A percentile compares a stretch with the other conserved stretches of the same genome.
Conservation (phyloP, 2,329 filamentous ascomycete genomes). For the Aspergillus uvarum region DNA sequence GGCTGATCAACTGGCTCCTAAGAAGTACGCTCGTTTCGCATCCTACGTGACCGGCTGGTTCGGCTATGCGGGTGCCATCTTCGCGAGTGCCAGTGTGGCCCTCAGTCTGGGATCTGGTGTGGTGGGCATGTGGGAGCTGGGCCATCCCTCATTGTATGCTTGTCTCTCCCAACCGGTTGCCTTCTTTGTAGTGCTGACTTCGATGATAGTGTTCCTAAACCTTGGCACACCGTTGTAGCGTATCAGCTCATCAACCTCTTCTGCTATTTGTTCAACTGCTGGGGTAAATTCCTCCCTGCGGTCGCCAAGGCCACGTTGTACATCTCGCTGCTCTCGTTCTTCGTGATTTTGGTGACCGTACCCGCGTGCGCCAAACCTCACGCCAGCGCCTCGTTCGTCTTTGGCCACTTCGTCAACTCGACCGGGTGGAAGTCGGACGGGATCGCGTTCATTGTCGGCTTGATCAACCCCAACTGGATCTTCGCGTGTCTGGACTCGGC, state of each 20-base stretch:
- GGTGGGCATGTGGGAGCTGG: constrained; percentile 54
- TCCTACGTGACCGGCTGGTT: constrained; percentile 54
- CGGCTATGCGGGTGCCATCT: constrained; percentile 56
- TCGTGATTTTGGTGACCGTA: constrained; percentile 51
- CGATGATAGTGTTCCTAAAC: constrained; percentile 29
- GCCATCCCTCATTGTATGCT: constrained; percentile 53
- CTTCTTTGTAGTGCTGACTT: constrained; percentile 10
- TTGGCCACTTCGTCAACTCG: constrained; percentile 54
- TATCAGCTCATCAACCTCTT: constrained; percentile 51
- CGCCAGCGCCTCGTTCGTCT: constrained; percentile 51
- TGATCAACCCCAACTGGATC: constrained; percentile 54
- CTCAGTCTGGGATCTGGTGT: constrained; percentile 49
- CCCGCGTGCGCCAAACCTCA: constrained; percentile 48
- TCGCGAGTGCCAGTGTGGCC: constrained; percentile 54
- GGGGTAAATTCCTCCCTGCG: constrained; percentile 36
- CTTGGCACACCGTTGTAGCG: constrained; percentile 44
- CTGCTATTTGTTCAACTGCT: constrained; percentile 52
- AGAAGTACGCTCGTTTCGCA: constrained; percentile 45
- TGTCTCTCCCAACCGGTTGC: constrained; percentile 53
- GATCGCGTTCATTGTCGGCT: constrained; percentile 54
- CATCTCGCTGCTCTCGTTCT: constrained; percentile 49
- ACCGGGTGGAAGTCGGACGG: constrained; percentile 51
- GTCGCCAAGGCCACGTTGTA: constrained; percentile 48
- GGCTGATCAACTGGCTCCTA: constrained; percentile 50
- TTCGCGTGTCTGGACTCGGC: constrained; percentile 54